These are phyloP conservation scores for rapeseed (Brassica napus) DNA, from an alignment of 345 rosid species.

Conservation along the genomic window DNA sequence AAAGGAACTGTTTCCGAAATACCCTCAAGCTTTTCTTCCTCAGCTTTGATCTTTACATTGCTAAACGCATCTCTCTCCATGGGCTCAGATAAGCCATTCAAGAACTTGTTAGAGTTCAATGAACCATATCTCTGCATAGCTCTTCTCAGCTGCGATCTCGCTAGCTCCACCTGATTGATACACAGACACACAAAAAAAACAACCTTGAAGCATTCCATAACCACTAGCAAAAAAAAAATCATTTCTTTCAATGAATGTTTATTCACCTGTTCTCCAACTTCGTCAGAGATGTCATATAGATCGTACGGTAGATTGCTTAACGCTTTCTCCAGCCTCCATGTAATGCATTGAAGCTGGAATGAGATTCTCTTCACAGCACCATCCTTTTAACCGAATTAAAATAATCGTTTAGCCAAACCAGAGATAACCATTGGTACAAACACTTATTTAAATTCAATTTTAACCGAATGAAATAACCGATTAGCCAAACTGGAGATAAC, in stretches of 20 bases:
- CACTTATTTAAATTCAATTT: too few relatives aligned
- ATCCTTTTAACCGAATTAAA: constrained; percentile 66
- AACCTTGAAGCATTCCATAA: not conserved
- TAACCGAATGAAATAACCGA: constrained; percentile 34
- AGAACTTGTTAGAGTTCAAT: constrained; percentile 24
- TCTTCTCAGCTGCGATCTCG: constrained; percentile 79
- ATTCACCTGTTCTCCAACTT: constrained; percentile 82
- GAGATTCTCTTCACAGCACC: constrained; percentile 67
- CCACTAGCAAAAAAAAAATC: not conserved
- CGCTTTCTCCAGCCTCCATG: constrained; percentile 84
- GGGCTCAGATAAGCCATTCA: constrained; percentile 52
- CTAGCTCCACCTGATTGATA: constrained; percentile 60
- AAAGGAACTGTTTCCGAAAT: constrained; percentile 27
- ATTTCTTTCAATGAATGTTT: not conserved
- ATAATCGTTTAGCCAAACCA: not conserved
- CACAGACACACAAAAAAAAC: not conserved
- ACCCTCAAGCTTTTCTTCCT: constrained; percentile 40
- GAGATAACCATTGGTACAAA: constrained; percentile 7
- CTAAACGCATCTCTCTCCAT: constrained; percentile 44
- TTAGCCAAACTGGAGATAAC: not conserved
- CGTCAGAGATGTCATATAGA: constrained; percentile 79
- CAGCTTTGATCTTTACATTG: constrained; percentile 39
- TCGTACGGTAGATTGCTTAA: constrained; percentile 68
- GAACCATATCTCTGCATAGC: constrained; percentile 73
- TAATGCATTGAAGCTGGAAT: constrained; percentile 76